Evolutionary conservation across 2,329 filamentous ascomycete genomes (phyloP).

Genomic region (Sarocladium oryzae): DNA sequence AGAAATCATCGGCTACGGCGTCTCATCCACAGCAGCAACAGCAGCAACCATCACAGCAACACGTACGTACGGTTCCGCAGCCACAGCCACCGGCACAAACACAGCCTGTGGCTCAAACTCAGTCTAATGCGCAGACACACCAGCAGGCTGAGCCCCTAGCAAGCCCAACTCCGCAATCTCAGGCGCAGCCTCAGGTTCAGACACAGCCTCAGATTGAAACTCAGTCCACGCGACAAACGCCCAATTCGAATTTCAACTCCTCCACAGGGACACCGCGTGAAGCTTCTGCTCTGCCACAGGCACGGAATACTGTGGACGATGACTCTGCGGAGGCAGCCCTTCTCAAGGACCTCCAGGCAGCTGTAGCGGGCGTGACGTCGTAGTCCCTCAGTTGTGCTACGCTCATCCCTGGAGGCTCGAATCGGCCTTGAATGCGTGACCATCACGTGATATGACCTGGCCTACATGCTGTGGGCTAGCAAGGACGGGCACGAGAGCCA

Average conservation of each 20-base stretch:
- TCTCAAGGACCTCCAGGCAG: conserved; percentile 11
- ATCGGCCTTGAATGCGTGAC: no score
- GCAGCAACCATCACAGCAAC: conserved; percentile 3
- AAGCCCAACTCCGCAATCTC: neutral
- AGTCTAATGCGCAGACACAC: no score
- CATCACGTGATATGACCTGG: no score
- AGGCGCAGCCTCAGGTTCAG: neutral
- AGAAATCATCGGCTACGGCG: conserved; percentile 10
- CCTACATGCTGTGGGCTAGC: no score
- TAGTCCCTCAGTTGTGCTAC: neutral
- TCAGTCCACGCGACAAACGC: neutral
- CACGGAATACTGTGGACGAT: neutral
- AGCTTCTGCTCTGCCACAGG: neutral
- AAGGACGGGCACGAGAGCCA: no score
- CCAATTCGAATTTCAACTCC: neutral
- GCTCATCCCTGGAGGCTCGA: no score
- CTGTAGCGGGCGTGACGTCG: conserved; percentile 10
- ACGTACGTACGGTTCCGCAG: no score
- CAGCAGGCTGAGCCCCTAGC: no score
- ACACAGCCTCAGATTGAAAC: neutral
- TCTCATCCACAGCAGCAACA: conserved; percentile 11
- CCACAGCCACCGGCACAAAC: neutral
- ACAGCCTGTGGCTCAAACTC: neutral
- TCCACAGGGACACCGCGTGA: neutral
- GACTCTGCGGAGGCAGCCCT: conserved; percentile 11